These are phyloP conservation scores for Lasiosphaeriaceae sp. DNA, from an alignment of 495 filamentous ascomycete genomes.

Conservation along the genomic window DNA sequence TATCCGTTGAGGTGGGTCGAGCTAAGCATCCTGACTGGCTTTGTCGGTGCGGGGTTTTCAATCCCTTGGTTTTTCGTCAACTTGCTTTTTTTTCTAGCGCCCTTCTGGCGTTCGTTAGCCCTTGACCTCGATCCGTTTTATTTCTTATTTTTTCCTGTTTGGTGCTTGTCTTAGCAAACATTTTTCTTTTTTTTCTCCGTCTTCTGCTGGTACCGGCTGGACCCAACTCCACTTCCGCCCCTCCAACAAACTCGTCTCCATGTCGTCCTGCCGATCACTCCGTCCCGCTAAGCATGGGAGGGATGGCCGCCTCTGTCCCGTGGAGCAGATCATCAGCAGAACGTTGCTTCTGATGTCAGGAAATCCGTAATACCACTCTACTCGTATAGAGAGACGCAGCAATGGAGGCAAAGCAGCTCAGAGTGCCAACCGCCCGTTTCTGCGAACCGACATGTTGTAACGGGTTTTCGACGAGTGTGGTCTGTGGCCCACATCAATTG, in stretches of 20 bases:
- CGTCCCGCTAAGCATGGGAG: not conserved
- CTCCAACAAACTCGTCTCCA: not conserved
- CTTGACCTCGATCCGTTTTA: not conserved
- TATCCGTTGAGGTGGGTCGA: conserved; percentile 15
- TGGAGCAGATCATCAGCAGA: not conserved
- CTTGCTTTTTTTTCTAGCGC: conserved; percentile 22
- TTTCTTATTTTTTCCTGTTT: not conserved
- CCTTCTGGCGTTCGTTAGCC: conserved; percentile 17
- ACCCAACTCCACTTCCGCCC: not conserved
- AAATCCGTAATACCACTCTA: not conserved
- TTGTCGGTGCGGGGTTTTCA: conserved; percentile 1
- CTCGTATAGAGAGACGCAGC: no score
- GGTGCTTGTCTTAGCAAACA: not conserved
- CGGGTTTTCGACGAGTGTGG: no score
- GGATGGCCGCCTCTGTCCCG: not conserved
- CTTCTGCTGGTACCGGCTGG: not conserved
- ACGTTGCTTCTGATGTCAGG: not conserved
- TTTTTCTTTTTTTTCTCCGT: not conserved
- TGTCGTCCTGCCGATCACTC: not conserved
- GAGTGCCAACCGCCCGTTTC: not conserved
- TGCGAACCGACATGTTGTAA: not conserved
- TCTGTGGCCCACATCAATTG: not conserved
- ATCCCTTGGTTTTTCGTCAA: not conserved
- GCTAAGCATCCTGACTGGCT: not conserved
- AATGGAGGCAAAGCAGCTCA: no score